These are phyloP conservation scores for Pontederia paniculata DNA, from an alignment of 176 grass and related monocot species.

Conservation along the genomic window DNA sequence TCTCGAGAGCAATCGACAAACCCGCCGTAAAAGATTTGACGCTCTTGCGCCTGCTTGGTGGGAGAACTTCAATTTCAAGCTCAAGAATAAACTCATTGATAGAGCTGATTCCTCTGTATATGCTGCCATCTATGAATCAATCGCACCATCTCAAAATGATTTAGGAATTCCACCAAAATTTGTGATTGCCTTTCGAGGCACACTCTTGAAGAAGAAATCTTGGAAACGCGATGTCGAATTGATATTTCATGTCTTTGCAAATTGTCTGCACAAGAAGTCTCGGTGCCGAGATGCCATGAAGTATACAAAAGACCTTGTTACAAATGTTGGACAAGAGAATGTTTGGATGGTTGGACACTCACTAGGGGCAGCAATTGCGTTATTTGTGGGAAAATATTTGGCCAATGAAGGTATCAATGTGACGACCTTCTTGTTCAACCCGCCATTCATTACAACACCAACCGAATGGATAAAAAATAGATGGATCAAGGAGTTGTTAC, in stretches of 20 bases:
- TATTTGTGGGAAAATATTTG: slow-evolving; percentile 40
- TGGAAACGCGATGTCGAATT: slow-evolving; percentile 28
- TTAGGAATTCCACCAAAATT: slow-evolving; percentile 21
- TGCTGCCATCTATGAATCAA: slow-evolving; percentile 42
- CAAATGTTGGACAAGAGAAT: slow-evolving; percentile 4
- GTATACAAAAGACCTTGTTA: slow-evolving; percentile 17
- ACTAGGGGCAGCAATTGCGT: slow-evolving; percentile 49
- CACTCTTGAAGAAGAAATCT: slow-evolving; percentile 37
- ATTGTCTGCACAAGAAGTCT: slow-evolving; percentile 31
- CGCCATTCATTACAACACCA: slow-evolving; percentile 40
- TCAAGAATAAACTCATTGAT: slow-evolving; percentile 33
- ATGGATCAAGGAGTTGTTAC: slow-evolving; percentile 34
- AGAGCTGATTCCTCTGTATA: slow-evolving; percentile 46
- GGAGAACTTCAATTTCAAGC: slow-evolving; percentile 43
- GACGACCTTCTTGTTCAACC: slow-evolving; percentile 62
- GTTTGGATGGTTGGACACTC: slow-evolving; percentile 68
- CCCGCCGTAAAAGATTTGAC: slow-evolving; percentile 23
- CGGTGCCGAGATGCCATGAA: slow-evolving; percentile 28
- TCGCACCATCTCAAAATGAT: slow-evolving; percentile 22
- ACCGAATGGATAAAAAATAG: slow-evolving; percentile 40
- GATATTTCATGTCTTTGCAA: slow-evolving; percentile 37
- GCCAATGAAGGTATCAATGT: slow-evolving; percentile 28
- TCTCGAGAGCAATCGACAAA: slow-evolving; percentile 40
- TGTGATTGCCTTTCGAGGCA: slow-evolving; percentile 61
- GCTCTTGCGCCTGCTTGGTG: slow-evolving; percentile 45